phyloP scores from a whole-genome alignment of 352 stramenopile species.

The Phytopythium kandeliae region DNA sequence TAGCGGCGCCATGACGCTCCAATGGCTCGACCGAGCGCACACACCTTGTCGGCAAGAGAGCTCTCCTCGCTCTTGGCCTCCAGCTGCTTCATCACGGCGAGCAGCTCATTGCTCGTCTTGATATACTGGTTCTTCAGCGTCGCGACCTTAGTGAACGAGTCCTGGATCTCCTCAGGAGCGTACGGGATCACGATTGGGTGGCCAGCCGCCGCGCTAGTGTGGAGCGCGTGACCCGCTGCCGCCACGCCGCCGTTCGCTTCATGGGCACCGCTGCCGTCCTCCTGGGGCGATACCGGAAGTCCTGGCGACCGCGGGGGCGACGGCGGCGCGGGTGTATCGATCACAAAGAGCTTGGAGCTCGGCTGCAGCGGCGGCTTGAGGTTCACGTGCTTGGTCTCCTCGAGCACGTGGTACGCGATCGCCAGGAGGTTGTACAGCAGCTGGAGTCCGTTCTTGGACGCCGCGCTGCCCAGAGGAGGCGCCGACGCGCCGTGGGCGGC shows the following conservation, averaged over 20 bases:
- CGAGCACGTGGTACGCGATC: conserved; percentile 71
- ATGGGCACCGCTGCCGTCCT: conserved; percentile 18
- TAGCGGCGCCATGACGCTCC: too few relatives aligned
- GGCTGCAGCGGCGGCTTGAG: conserved; percentile 75
- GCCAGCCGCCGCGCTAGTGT: conserved; percentile 12
- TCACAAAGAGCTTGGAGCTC: conserved; percentile 72
- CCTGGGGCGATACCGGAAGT: conserved; percentile 29
- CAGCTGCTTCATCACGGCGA: conserved; percentile 47
- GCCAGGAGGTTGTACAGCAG: conserved; percentile 63
- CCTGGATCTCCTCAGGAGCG: conserved; percentile 78
- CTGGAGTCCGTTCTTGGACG: conserved; percentile 41
- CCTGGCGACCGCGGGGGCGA: conserved; percentile 23
- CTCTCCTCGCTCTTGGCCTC: conserved; percentile 20
- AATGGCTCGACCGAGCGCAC: background rate
- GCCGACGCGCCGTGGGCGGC: background rate
- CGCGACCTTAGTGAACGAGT: conserved; percentile 82
- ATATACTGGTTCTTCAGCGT: conserved; percentile 77
- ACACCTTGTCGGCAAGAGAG: conserved; percentile 17
- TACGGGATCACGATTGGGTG: conserved; percentile 61
- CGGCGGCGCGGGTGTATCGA: conserved; percentile 21
- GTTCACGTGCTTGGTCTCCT: conserved; percentile 83
- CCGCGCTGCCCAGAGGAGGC: background rate
- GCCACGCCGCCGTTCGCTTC: conserved; percentile 45
- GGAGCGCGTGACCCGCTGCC: conserved; percentile 21
- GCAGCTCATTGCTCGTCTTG: conserved; percentile 59